These are phyloP conservation scores for Chlorella sp. DNA, from an alignment of 139 green algal species.

Conservation along the genomic window DNA sequence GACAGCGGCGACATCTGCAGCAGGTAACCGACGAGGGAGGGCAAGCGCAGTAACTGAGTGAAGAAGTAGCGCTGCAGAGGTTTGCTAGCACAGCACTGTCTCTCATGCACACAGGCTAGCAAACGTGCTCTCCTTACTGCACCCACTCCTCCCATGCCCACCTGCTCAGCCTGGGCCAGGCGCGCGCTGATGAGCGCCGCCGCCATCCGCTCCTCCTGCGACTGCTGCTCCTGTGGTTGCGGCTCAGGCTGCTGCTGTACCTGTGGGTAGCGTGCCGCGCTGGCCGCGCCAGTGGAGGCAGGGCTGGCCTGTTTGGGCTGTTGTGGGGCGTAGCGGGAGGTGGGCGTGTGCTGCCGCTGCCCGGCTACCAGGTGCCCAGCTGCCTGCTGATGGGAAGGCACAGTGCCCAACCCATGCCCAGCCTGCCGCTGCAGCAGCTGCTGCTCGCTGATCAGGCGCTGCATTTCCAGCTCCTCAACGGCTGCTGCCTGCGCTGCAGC, in stretches of 20 bases:
- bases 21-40: too few relatives aligned
- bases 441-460: not conserved
- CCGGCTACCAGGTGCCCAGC: not conserved
- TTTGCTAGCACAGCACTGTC: too few relatives aligned
- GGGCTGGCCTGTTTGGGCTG: not conserved
- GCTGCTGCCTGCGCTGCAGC: not conserved
- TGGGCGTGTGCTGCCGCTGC: not conserved
- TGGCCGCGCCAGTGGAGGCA: not conserved
- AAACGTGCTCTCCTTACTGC: too few relatives aligned
- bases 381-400: not conserved
- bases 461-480: not conserved
- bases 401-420: not conserved
- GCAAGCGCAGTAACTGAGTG: too few relatives aligned
- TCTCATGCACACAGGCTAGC: too few relatives aligned
- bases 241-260: too few relatives aligned
- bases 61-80: too few relatives aligned
- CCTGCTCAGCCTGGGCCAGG: constrained; percentile 5
- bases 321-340: not conserved
- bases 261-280: too few relatives aligned
- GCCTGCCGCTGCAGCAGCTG: not conserved
- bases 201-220: not conserved
- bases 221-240: too few relatives aligned
- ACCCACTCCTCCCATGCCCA: not conserved
- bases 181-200: not conserved
- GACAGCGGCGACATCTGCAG: constrained; percentile 2